Evolutionary conservation across 2,329 filamentous ascomycete genomes (phyloP).

Genomic region (Trichoderma koningii): DNA sequence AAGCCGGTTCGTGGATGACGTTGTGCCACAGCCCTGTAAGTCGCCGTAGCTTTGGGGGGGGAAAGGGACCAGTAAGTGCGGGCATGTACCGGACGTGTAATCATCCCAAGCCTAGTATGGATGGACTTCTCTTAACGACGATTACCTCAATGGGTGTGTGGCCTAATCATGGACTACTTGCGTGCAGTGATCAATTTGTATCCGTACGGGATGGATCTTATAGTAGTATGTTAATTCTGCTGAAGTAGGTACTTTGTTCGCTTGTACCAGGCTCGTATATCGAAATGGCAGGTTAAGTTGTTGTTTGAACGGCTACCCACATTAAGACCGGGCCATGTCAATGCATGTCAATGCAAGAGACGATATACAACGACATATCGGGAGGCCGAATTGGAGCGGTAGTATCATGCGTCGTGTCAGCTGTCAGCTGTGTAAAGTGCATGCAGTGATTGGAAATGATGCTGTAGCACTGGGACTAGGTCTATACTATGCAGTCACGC

Average conservation of each 20-base stretch:
- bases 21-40: neutral
- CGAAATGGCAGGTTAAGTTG: too few species aligned
- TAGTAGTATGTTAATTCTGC: too few species aligned
- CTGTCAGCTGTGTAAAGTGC: conserved; percentile 12
- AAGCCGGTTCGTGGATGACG: conserved; percentile 8
- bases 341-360: too few species aligned
- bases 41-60: neutral
- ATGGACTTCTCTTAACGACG: too few species aligned
- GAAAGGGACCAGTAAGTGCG: neutral
- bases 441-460: neutral
- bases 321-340: too few species aligned
- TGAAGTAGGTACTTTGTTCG: too few species aligned
- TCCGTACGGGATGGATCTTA: too few species aligned
- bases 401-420: neutral
- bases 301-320: too few species aligned
- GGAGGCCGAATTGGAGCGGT: neutral
- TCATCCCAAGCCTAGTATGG: neutral
- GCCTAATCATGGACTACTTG: too few species aligned
- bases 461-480: neutral
- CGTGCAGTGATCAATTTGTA: too few species aligned
- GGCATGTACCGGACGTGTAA: neutral
- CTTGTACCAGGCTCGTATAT: too few species aligned
- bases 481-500: neutral
- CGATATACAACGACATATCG: neutral
- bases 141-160: too few species aligned